Evolutionary conservation across 495 filamentous ascomycete species (phyloP).

Genomic region (Xylaria scruposa): DNA sequence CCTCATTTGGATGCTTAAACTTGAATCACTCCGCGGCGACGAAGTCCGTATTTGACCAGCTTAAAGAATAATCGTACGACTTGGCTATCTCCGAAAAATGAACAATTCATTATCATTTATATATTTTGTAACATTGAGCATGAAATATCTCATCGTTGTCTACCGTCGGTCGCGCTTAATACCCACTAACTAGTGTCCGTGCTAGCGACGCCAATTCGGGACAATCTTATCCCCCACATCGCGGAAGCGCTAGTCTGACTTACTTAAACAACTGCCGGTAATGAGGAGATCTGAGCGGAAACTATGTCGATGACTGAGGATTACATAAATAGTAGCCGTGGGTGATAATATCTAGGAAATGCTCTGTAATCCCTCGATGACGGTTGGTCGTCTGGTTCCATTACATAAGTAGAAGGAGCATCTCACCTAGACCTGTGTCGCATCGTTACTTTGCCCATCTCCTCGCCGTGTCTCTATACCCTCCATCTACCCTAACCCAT

Average conservation of each 20-base stretch:
- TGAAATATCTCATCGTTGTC: not conserved
- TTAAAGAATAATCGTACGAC: not conserved
- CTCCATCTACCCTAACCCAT: constrained; percentile 12
- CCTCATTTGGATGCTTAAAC: not conserved
- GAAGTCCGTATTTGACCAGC: not conserved
- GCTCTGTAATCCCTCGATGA: not conserved
- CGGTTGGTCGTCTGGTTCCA: not conserved
- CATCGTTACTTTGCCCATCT: not conserved
- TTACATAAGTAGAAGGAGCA: not conserved
- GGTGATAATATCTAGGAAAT: not conserved
- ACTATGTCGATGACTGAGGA: constrained; percentile 12
- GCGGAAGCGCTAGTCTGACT: not conserved
- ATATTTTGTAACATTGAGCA: not conserved
- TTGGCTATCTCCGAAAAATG: not conserved
- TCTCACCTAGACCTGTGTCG: not conserved
- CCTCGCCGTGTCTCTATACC: not conserved
- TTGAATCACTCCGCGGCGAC: not conserved
- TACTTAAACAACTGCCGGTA: constrained; percentile 14
- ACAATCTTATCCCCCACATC: constrained; percentile 13
- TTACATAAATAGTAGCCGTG: constrained; percentile 17
- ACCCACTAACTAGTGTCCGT: not conserved
- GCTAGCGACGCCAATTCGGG: not conserved
- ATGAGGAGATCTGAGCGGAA: not conserved
- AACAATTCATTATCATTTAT: not conserved
- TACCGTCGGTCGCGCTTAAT: not conserved